These are phyloP conservation scores for Globisporangium radiosum DNA, from an alignment of 352 stramenopile genomes.

Conservation along the genomic window DNA sequence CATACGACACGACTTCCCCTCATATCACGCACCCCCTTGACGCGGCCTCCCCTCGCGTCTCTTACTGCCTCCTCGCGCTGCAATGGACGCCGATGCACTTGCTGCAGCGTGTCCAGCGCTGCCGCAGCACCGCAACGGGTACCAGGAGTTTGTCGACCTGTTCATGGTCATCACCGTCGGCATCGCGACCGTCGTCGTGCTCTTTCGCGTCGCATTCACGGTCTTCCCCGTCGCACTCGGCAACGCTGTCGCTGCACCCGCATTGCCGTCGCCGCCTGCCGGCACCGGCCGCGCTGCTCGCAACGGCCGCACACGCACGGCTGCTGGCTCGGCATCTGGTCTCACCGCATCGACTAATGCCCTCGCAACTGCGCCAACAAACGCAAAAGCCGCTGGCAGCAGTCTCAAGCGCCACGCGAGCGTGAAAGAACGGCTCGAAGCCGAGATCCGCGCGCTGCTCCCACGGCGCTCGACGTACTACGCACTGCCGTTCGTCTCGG, in stretches of 20 bases:
- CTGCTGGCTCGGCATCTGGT: neutral
- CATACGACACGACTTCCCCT: too few relatives aligned
- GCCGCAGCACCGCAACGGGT: constrained; percentile 7
- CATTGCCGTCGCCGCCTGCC: neutral
- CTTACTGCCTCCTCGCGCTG: too few relatives aligned
- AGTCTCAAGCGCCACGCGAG: constrained; percentile 25
- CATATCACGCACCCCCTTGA: too few relatives aligned
- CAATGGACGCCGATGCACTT: too few relatives aligned
- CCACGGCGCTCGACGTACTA: constrained; percentile 70
- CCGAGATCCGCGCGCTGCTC: constrained; percentile 47
- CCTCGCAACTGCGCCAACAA: too few relatives aligned
- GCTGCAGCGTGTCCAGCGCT: neutral
- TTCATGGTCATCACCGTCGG: constrained; percentile 63
- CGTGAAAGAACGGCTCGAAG: constrained; percentile 58
- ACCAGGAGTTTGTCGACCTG: constrained; percentile 45
- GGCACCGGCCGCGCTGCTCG: neutral
- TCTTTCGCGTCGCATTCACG: constrained; percentile 58
- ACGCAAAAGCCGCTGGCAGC: constrained; percentile 3
- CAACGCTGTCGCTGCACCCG: neutral
- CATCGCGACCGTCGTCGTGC: constrained; percentile 52
- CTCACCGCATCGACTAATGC: neutral
- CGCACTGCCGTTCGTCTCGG: constrained; percentile 68
- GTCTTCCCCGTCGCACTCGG: constrained; percentile 23
- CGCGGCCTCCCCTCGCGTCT: too few relatives aligned
- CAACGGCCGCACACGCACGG: constrained; percentile 3